Base-by-base conservation (phyloP, 1,284 basidiomycete genomes). In the Cystobasidium slooffiae region DNA sequence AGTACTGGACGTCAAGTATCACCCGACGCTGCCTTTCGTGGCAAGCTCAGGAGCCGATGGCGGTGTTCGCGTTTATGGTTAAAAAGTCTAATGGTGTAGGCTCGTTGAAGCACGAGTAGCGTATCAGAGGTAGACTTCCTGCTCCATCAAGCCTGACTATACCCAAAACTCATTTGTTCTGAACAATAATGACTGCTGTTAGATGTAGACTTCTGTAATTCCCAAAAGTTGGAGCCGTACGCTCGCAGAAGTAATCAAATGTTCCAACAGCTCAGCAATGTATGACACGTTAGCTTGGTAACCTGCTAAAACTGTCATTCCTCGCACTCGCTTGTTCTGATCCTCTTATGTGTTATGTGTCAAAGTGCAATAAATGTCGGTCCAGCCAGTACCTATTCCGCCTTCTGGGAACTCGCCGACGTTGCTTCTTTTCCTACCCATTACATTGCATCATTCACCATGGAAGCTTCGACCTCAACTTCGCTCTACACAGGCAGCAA, bases 1-100 rank as follows among this genome's bases (percentile, higher is more conserved):
- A 56, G 93, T 97, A 16, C 86, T 97, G 76, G 91, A 90, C 77
- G 90, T 94, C 18, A 88, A 90, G 78, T 93, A 92, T 83, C 92
- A 95, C 81, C 88, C 91, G 8, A 88, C 89, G 72, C 83, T 94
- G 74, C 92, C 92, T 20, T 89, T 94, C 81, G 89, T 97, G 86
- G 93, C 91, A 10, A 94, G 91, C 80, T 92, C 93, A 6, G 95
- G 95, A 20, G 93, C 94, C 8, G 95, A 98, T 83, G 94, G 94
- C n/a, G 89, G 94, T 39, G 88, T 97, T 75, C 93, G 94, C 82
- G 85, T 98, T 58, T 97, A 68, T 43, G 61, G 67, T 43, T 22
- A 14, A 9, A 65, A 18, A 2, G 20, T 6, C 3, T 31, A 39
- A 37, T 10, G 1, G 5, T 10, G 14, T 6, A 14, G 14, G 10